phyloP scores from a whole-genome alignment of 768 basidiomycete genomes.

The Collybia mongolica region DNA sequence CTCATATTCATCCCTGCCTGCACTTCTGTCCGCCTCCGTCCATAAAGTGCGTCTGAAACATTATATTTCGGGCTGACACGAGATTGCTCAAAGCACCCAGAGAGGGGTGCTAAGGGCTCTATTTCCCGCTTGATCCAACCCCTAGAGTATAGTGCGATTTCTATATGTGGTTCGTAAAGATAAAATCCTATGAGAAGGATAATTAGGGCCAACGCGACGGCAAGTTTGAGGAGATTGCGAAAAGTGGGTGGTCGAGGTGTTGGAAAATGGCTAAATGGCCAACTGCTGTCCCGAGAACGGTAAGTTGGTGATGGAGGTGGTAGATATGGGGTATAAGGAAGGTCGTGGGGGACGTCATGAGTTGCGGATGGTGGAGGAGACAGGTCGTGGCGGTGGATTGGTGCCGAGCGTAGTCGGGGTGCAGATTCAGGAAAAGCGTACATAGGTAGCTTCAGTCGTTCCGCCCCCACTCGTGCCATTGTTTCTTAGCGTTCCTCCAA shows the following conservation, averaged over 20 bases:
- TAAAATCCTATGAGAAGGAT: constrained; percentile 48
- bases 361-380: constrained; percentile 22
- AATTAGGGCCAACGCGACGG: constrained; percentile 35
- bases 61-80: constrained; percentile 69
- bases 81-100: constrained; percentile 71
- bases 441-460: constrained; percentile 43
- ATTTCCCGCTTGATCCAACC: constrained; percentile 76
- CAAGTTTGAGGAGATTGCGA: constrained; percentile 40
- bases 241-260: constrained; percentile 35
- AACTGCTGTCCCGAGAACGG: constrained; percentile 22
- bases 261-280: constrained; percentile 15
- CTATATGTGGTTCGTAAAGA: constrained; percentile 82
- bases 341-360: constrained; percentile 11
- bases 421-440: constrained; percentile 35
- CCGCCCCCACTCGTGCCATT: constrained; percentile 42
- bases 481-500: not conserved
- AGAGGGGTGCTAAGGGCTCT: constrained; percentile 57
- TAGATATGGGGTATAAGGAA: constrained; percentile 14
- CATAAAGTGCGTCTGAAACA: constrained; percentile 59
- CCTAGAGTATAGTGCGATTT: constrained; percentile 75
- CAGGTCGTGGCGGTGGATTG: constrained; percentile 13
- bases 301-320: constrained; percentile 21
- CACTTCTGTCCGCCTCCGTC: constrained; percentile 64
- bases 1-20: constrained; percentile 80
- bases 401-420: constrained; percentile 27